Percentiles rank a stretch among this genome's conserved stretches.
Conservation (phyloP, 2,329 filamentous ascomycete genomes). For the Alternaria brassicae region DNA sequence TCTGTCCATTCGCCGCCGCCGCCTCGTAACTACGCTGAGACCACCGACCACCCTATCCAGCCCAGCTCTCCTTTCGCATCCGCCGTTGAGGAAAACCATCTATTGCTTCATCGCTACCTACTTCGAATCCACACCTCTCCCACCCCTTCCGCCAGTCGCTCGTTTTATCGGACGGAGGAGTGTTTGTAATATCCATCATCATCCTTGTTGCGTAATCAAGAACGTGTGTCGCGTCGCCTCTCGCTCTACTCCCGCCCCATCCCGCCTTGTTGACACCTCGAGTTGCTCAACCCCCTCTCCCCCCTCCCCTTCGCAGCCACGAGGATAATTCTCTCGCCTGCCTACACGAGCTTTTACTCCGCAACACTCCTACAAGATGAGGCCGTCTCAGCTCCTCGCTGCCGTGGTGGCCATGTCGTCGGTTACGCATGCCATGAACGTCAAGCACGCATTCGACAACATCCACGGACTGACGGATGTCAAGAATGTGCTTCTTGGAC, state of each 20-base stretch:
- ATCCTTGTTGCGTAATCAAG: slow-evolving; percentile 22
- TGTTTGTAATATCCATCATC: slow-evolving; percentile 4
- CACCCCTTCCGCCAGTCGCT: slow-evolving; percentile 46
- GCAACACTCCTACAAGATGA: slow-evolving; percentile 36
- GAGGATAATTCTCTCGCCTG: slow-evolving; percentile 13
- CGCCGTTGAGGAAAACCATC: slow-evolving; percentile 7
- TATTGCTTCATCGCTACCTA: slow-evolving; percentile 28
- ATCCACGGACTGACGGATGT: slow-evolving; percentile 38
- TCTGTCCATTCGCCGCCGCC: slow-evolving; percentile 3
- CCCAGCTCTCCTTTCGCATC: slow-evolving; percentile 15
- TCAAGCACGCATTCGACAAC: slow-evolving; percentile 44
- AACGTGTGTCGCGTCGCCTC: slow-evolving; percentile 23
- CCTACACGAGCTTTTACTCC: slow-evolving; percentile 22
- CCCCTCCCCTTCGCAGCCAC: too few relatives aligned
- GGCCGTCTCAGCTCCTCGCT: slow-evolving; percentile 49
- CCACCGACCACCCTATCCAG: slow-evolving; percentile 2
- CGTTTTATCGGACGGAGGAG: slow-evolving; percentile 41
- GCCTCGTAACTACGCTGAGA: slow-evolving; percentile 8
- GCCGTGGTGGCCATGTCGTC: slow-evolving; percentile 49
- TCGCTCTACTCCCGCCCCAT: slow-evolving; percentile 32
- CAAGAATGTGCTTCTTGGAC: slow-evolving; percentile 40
- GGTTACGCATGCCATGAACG: slow-evolving; percentile 43
- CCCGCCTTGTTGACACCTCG: slow-evolving; percentile 19
- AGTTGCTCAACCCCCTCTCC: slow-evolving; percentile 26
- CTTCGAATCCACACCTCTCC: slow-evolving; percentile 9